These are phyloP conservation scores for Auricularia heimuer DNA, from an alignment of 768 basidiomycete genomes.

Conservation along the genomic window DNA sequence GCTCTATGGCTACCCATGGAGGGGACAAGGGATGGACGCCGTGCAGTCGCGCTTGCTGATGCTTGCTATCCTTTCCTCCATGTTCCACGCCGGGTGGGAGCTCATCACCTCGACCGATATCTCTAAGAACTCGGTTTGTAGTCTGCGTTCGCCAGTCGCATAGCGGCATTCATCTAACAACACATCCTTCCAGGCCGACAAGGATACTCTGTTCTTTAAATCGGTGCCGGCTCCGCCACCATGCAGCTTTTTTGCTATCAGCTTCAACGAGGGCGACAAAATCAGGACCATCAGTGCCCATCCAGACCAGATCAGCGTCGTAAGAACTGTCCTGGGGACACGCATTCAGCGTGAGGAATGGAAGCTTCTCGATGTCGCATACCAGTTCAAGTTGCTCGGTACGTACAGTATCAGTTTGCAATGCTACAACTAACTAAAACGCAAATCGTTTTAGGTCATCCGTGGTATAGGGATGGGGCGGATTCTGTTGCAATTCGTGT, in stretches of 20 bases:
- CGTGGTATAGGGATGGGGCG: constrained; percentile 1
- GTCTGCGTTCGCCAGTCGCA: background rate
- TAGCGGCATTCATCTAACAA: constrained; percentile 5
- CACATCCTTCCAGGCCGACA: constrained; percentile 10
- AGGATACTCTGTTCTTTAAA: constrained; percentile 20
- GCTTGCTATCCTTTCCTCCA: constrained; percentile 15
- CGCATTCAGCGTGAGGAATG: constrained; percentile 5
- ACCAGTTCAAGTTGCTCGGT: constrained; percentile 7
- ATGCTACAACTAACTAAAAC: background rate
- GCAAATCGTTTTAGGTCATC: background rate
- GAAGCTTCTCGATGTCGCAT: constrained; percentile 5
- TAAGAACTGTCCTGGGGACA: constrained; percentile 6
- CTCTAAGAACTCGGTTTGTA: constrained; percentile 10
- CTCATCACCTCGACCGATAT: constrained; percentile 16
- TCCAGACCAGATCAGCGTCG: constrained; percentile 13
- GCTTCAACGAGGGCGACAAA: constrained; percentile 22
- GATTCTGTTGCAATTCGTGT: constrained; percentile 3
- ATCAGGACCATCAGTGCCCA: constrained; percentile 20
- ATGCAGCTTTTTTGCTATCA: constrained; percentile 17
- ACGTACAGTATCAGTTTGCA: background rate
- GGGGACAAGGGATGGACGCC: constrained; percentile 17
- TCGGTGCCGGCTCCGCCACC: background rate
- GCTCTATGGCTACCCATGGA: constrained; percentile 12
- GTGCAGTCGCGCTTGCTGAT: constrained; percentile 17
- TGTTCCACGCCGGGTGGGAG: constrained; percentile 18